Conservation (phyloP, 2,329 filamentous ascomycete species). For the Colletotrichum melonis region DNA sequence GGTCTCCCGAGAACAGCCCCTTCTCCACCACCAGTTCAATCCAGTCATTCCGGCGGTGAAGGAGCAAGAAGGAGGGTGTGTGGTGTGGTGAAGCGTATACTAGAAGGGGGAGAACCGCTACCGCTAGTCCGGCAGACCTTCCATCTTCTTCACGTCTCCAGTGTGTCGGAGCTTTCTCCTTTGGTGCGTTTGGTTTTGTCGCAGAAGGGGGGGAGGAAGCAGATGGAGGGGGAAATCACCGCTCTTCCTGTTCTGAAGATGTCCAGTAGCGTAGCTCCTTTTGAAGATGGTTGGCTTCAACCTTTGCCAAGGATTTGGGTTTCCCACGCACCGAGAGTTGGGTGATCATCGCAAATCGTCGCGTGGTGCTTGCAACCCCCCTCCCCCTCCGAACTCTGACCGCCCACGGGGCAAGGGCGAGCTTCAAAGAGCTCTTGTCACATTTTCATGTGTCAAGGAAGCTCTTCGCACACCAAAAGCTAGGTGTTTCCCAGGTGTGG, state of each 20-base stretch:
- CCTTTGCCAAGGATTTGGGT: no score
- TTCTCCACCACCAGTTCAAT: neutral
- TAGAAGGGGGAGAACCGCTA: neutral
- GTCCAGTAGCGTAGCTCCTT: neutral
- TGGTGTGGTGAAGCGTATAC: neutral
- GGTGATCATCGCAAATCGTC: neutral
- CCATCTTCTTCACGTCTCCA: neutral
- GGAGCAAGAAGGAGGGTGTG: neutral
- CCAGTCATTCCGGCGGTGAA: neutral
- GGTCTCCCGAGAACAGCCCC: conserved; percentile 20
- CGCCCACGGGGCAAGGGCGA: neutral
- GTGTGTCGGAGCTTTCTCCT: neutral
- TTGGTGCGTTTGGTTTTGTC: neutral
- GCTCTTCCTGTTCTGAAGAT: neutral
- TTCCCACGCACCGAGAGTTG: neutral
- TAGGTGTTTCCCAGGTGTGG: neutral
- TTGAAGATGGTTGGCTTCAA: no score
- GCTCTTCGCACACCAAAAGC: neutral
- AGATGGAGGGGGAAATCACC: neutral
- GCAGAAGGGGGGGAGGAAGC: neutral
- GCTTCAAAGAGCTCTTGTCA: neutral
- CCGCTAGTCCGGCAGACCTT: neutral
- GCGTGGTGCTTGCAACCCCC: neutral
- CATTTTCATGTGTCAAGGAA: neutral
- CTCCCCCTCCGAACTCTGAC: neutral